These are phyloP conservation scores for Tricholoma furcatifolium DNA, from an alignment of 768 basidiomycete species.

Conservation along the genomic window DNA sequence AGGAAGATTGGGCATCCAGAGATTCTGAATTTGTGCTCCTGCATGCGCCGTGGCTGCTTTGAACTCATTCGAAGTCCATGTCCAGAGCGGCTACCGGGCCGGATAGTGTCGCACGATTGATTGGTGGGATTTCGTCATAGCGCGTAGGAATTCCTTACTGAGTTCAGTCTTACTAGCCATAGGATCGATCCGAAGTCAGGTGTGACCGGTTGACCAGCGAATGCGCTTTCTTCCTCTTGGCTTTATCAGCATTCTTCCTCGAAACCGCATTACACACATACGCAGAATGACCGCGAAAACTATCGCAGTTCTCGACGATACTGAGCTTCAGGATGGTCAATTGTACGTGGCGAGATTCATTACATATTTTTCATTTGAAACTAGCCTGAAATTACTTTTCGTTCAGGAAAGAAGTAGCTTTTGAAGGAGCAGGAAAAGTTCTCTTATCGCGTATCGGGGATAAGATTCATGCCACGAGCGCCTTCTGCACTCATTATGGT, in stretches of 20 bases:
- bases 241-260: constrained; percentile 7
- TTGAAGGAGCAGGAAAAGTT: constrained; percentile 70
- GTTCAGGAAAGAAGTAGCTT: constrained; percentile 78
- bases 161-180: too few relatives aligned
- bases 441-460: constrained; percentile 75
- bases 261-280: constrained; percentile 1
- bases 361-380: not conserved
- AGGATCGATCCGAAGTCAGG: too few relatives aligned
- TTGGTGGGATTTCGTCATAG: not conserved
- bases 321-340: constrained; percentile 64
- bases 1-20: too few relatives aligned
- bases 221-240: constrained; percentile 9
- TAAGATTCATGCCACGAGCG: constrained; percentile 75
- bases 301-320: constrained; percentile 55
- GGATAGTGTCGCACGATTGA: not conserved
- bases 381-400: not conserved
- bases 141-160: too few relatives aligned
- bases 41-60: too few relatives aligned
- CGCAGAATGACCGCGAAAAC: constrained; percentile 48
- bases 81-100: not conserved
- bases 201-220: constrained; percentile 3
- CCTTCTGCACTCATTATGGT: constrained; percentile 91
- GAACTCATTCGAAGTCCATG: too few relatives aligned
- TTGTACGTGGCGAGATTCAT: constrained; percentile 37
- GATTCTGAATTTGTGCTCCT: too few relatives aligned